phyloP scores from a whole-genome alignment of 345 rosid genomes.

The Salix dunnii region DNA sequence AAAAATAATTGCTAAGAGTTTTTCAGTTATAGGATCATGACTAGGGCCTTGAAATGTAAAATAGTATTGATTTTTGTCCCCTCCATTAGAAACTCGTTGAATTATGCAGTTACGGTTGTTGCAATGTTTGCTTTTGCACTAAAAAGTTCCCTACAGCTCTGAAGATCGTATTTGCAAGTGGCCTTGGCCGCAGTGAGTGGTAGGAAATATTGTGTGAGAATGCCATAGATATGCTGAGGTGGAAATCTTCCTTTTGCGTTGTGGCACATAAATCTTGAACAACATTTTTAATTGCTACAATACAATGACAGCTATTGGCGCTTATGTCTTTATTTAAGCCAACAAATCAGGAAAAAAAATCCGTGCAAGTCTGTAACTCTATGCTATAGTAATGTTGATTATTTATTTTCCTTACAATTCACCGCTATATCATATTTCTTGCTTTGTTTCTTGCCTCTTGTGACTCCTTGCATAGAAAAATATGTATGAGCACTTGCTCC shows the following conservation, averaged over 20 bases:
- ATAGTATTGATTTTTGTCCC: not conserved
- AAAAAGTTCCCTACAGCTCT: not conserved
- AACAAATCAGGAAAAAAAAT: not conserved
- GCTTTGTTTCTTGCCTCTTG: not conserved
- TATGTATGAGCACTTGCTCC: not conserved
- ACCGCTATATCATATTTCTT: not conserved
- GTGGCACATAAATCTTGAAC: not conserved
- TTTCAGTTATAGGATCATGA: not conserved
- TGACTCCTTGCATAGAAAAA: not conserved
- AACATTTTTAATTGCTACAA: not conserved
- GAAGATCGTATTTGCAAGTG: not conserved
- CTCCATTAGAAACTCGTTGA: not conserved
- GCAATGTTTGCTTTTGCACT: not conserved
- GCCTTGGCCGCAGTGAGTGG: not conserved
- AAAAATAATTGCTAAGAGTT: not conserved
- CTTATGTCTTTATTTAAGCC: not conserved
- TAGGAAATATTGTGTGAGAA: not conserved
- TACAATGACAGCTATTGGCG: not conserved
- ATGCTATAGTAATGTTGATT: not conserved
- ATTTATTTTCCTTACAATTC: not conserved
- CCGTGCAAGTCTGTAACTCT: not conserved
- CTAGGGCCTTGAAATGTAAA: not conserved
- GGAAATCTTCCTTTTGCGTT: not conserved
- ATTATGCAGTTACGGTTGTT: not conserved
- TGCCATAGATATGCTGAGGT: not conserved